Evolutionary conservation across 805 yeast species (phyloP).

Genomic region (Torulaspora delbrueckii): DNA sequence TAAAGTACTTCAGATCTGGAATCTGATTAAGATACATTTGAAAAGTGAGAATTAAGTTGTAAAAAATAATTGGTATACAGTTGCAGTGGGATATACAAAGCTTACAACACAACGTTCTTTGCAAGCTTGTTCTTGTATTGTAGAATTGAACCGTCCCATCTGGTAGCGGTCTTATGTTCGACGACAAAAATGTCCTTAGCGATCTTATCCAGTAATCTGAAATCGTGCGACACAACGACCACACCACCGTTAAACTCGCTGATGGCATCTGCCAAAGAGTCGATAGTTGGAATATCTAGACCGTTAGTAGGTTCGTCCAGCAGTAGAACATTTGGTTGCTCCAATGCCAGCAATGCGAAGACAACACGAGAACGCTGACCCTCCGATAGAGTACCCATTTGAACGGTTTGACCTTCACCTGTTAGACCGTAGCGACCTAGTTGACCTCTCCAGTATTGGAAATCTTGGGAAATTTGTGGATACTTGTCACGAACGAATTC

Average conservation of each 20-base stretch:
- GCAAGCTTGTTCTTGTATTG: slow-evolving; percentile 94
- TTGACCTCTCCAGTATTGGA: slow-evolving; percentile 98
- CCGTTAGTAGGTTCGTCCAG: slow-evolving; percentile 99
- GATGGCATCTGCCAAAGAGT: slow-evolving; percentile 95
- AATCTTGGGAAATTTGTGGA: slow-evolving; percentile 87
- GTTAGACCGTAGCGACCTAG: slow-evolving; percentile 97
- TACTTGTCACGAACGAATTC: slow-evolving; percentile 96
- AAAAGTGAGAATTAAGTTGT: background rate
- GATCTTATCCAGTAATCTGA: slow-evolving; percentile 93
- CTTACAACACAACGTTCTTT: slow-evolving; percentile 70
- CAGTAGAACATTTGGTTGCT: slow-evolving; percentile 88
- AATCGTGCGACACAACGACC: slow-evolving; percentile 97
- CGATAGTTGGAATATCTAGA: slow-evolving; percentile 96
- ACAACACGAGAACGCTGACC: slow-evolving; percentile 99
- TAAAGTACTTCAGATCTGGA: slow-evolving; percentile 9
- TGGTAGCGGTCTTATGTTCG: slow-evolving; percentile 90
- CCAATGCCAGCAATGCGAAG: slow-evolving; percentile 91
- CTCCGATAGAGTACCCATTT: slow-evolving; percentile 97
- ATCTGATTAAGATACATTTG: slow-evolving; percentile 3
- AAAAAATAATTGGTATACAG: background rate
- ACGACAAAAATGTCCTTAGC: slow-evolving; percentile 97
- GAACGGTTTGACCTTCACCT: slow-evolving; percentile 97
- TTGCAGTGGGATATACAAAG: background rate
- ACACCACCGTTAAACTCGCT: slow-evolving; percentile 96
- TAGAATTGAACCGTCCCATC: slow-evolving; percentile 91